These are phyloP conservation scores for Aquilaria sinensis DNA, from an alignment of 345 rosid genomes.

Conservation along the genomic window DNA sequence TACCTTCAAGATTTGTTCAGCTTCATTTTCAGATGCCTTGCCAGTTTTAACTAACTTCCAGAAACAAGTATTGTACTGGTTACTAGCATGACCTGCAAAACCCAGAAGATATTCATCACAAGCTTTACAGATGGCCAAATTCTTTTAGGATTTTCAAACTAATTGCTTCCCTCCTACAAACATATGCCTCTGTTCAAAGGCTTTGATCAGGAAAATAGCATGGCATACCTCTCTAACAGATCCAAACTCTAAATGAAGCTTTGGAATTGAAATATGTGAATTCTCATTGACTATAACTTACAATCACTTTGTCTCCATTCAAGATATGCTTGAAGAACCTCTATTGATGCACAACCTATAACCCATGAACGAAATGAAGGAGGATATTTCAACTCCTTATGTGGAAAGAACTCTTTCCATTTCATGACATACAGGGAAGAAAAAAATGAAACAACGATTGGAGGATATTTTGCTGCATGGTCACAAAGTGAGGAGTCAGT, in stretches of 20 bases:
- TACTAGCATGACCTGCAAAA: constrained; percentile 59
- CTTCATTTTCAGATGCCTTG: constrained; percentile 58
- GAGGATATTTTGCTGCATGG: constrained; percentile 76
- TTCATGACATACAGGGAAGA: constrained; percentile 57
- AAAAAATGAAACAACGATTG: constrained; percentile 60
- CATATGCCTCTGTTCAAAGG: too few relatives aligned
- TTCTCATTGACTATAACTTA: constrained; percentile 22
- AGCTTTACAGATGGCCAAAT: too few relatives aligned
- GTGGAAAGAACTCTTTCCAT: constrained; percentile 70
- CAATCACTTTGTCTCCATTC: constrained; percentile 90
- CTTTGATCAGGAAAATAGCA: too few relatives aligned
- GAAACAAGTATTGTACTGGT: constrained; percentile 66
- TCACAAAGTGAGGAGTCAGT: constrained; percentile 15
- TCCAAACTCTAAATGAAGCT: too few relatives aligned
- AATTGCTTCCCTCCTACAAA: too few relatives aligned
- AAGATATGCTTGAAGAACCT: constrained; percentile 75
- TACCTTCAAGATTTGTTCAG: constrained; percentile 64
- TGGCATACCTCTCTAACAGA: too few relatives aligned
- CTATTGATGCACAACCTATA: constrained; percentile 59
- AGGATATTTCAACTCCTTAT: constrained; percentile 41
- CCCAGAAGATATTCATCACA: not conserved
- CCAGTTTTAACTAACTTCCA: constrained; percentile 59
- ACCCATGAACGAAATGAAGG: constrained; percentile 63
- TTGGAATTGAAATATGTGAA: too few relatives aligned
- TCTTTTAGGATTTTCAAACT: too few relatives aligned